Conservation (phyloP, 78 protist genomes). For the Dictyostelium firmibasis region DNA sequence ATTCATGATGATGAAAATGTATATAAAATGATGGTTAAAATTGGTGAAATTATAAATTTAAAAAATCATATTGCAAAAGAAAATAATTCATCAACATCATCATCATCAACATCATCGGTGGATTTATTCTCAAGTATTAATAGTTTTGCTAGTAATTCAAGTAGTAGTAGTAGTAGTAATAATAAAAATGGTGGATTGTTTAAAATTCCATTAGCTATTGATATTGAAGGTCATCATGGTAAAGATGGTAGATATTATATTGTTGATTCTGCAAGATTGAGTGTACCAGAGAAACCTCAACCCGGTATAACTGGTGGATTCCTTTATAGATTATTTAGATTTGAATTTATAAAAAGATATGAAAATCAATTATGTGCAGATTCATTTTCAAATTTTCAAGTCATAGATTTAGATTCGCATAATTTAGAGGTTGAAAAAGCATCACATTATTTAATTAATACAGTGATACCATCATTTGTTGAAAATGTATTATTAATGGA, state of each 20-base stretch:
- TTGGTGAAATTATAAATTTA: slow-evolving; percentile 64
- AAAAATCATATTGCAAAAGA: slow-evolving; percentile 21
- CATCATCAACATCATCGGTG: background rate
- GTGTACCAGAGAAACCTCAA: slow-evolving; percentile 57
- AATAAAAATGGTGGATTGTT: background rate
- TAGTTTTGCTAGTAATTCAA: background rate
- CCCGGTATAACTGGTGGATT: slow-evolving; percentile 61
- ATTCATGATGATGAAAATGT: slow-evolving; percentile 51
- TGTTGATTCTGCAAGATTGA: slow-evolving; percentile 59
- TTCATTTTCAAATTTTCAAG: slow-evolving; percentile 65
- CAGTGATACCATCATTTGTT: slow-evolving; percentile 9
- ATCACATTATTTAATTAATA: slow-evolving; percentile 2
- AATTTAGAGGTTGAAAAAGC: slow-evolving; percentile 49
- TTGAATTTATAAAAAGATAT: slow-evolving; percentile 76
- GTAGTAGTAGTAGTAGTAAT: background rate
- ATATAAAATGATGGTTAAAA: slow-evolving; percentile 65
- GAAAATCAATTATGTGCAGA: slow-evolving; percentile 66
- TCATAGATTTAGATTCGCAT: background rate
- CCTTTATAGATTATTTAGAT: slow-evolving; percentile 59
- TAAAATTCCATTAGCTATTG: slow-evolving; percentile 59
- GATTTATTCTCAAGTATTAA: background rate
- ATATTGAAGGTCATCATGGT: slow-evolving; percentile 81
- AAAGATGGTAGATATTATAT: slow-evolving; percentile 76
- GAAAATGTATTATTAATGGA: background rate
- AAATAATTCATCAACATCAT: background rate